phyloP scores from a whole-genome alignment of 2,329 filamentous ascomycete genomes.

The Aspergillus melleus region DNA sequence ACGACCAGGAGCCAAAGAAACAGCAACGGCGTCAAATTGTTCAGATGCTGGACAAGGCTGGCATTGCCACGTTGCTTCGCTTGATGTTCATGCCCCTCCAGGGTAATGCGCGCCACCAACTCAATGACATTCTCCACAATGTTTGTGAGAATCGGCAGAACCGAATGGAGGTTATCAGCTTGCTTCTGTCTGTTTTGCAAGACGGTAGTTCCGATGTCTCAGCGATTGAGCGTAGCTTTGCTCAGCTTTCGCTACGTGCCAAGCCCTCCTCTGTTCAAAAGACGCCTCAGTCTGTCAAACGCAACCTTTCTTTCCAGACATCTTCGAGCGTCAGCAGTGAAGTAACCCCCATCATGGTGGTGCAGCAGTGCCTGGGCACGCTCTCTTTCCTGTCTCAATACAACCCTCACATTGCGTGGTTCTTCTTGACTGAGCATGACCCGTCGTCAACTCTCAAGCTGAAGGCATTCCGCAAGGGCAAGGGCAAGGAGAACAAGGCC shows the following conservation, averaged over 20 bases:
- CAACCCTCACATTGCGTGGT: constrained; percentile 82
- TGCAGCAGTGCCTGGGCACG: constrained; percentile 89
- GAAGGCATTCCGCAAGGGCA: constrained; percentile 77
- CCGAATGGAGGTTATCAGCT: constrained; percentile 87
- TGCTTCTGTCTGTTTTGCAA: constrained; percentile 87
- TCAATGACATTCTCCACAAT: constrained; percentile 85
- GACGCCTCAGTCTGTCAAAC: constrained; percentile 78
- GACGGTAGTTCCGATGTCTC: constrained; percentile 92
- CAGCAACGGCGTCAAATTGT: constrained; percentile 76
- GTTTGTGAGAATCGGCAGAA: constrained; percentile 97
- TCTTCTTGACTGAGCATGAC: constrained; percentile 95
- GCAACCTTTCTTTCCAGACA: constrained; percentile 64
- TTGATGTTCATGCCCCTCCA: constrained; percentile 97
- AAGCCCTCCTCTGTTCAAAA: constrained; percentile 77
- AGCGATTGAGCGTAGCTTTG: constrained; percentile 93
- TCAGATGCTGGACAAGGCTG: constrained; percentile 95
- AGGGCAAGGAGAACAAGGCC: constrained; percentile 79
- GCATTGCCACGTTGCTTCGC: constrained; percentile 92
- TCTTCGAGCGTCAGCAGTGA: constrained; percentile 68
- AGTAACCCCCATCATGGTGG: constrained; percentile 89
- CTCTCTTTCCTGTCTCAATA: constrained; percentile 80
- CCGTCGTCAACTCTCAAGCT: constrained; percentile 74
- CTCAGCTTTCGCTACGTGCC: constrained; percentile 85
- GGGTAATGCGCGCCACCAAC: constrained; percentile 76
- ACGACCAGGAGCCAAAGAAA: constrained; percentile 59